phyloP scores from a whole-genome alignment of 441 rosid genomes.

The Bocquillonia castaneifolia region DNA sequence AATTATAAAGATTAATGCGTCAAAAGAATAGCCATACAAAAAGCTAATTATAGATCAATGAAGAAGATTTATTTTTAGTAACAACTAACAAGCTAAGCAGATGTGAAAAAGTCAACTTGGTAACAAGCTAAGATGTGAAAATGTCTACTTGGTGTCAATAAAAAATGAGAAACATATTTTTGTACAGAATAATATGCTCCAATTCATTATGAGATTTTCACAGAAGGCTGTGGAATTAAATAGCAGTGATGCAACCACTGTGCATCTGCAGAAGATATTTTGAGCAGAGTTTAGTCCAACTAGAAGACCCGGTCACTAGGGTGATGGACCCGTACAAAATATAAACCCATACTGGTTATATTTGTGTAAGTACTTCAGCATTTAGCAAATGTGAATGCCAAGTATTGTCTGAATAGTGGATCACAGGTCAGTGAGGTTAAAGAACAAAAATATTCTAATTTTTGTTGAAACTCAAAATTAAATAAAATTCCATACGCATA shows the following conservation, averaged over 20 bases:
- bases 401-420: conserved; percentile 5
- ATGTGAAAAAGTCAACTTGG: background rate
- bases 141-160: background rate
- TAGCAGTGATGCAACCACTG: background rate
- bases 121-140: background rate
- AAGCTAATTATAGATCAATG: background rate
- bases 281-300: background rate
- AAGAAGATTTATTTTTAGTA: background rate
- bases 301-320: background rate
- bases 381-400: background rate
- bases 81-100: conserved; percentile 7
- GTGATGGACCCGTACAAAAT: background rate
- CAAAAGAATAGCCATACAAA: background rate
- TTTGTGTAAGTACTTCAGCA: background rate
- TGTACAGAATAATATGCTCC: background rate
- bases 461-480: background rate
- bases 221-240: background rate
- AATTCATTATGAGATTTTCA: background rate
- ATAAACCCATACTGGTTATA: background rate
- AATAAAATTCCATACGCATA: conserved; percentile 9
- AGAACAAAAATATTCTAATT: background rate
- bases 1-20: background rate
- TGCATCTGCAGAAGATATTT: background rate
- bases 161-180: background rate
- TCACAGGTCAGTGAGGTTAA: background rate